phyloP scores from a whole-genome alignment of 2,329 filamentous ascomycete species.

The Claviceps cyperi region DNA sequence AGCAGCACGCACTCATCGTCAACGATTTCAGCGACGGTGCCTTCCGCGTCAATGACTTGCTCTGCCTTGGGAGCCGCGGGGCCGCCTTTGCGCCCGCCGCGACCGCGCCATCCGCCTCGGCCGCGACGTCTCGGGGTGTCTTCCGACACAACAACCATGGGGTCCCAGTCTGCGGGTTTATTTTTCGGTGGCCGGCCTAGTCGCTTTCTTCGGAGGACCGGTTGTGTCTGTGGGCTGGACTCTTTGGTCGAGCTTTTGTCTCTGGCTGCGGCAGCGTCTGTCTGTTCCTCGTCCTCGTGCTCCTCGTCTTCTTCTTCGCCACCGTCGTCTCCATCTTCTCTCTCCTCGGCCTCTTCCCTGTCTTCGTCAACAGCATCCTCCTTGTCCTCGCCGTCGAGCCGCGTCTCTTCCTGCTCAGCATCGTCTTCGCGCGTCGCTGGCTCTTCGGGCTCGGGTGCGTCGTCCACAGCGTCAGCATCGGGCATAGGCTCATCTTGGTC shows the following conservation, averaged over 20 bases:
- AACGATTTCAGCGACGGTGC: constrained; percentile 77
- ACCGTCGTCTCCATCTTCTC: constrained; percentile 18
- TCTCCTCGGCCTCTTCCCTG: constrained; percentile 2
- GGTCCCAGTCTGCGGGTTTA: constrained; percentile 64
- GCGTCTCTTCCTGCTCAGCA: constrained; percentile 20
- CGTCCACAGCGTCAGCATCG: constrained; percentile 15
- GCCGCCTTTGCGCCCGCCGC: constrained; percentile 52
- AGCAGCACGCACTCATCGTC: constrained; percentile 86
- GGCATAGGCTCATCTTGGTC: constrained; percentile 26
- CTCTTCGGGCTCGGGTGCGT: constrained; percentile 16
- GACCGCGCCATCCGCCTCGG: constrained; percentile 55
- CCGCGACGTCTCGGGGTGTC: constrained; percentile 50
- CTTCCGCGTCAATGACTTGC: constrained; percentile 84
- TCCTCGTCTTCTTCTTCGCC: constrained; percentile 24
- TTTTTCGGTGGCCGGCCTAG: constrained; percentile 82
- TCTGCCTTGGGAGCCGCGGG: constrained; percentile 63
- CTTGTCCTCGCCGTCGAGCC: constrained; percentile 25
- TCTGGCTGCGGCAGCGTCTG: constrained; percentile 15
- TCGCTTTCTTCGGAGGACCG: constrained; percentile 58
- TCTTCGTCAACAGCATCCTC: constrained; percentile 31
- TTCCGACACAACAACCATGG: constrained; percentile 39
- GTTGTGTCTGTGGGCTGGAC: constrained; percentile 41
- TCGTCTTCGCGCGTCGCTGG: constrained; percentile 10
- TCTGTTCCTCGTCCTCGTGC: constrained; percentile 15
- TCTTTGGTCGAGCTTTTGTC: constrained; percentile 34